Evolutionary conservation across 176 grass and related monocot species (phyloP).

Genomic region (Carex myosuroides): DNA sequence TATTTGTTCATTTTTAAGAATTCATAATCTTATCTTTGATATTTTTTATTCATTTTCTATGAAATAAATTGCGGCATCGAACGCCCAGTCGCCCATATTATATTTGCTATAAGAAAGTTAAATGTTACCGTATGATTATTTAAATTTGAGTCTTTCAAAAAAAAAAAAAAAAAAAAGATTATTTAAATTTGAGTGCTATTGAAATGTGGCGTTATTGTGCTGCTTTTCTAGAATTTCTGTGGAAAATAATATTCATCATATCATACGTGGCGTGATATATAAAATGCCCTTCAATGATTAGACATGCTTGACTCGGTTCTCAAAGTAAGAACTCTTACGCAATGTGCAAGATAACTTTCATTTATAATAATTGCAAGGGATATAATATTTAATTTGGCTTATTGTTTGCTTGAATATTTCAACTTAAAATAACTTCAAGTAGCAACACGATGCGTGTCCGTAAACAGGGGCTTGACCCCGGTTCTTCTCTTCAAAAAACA

Average conservation of each 20-base stretch:
- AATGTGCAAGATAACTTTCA: neutral
- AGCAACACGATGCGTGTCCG: no score
- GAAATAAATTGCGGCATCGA: neutral
- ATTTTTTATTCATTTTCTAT: neutral
- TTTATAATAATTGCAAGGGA: neutral
- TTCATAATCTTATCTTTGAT: neutral
- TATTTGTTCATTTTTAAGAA: neutral
- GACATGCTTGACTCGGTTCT: neutral
- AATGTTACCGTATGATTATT: no score
- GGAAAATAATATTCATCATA: neutral
- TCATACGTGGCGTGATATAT: neutral
- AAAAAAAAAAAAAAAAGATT: no score
- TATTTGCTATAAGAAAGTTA: no score
- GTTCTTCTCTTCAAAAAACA: no score
- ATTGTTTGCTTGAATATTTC: neutral
- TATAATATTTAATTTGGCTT: neutral
- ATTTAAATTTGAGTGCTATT: no score
- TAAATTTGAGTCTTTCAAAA: no score
- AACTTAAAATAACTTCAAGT: neutral
- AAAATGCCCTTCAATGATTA: neutral
- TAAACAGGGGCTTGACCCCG: no score
- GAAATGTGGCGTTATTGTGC: neutral
- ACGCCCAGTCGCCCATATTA: no score
- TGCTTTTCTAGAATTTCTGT: neutral
- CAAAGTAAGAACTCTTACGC: neutral